Base-by-base conservation (phyloP, 2,329 filamentous ascomycete species). In the Verticillium nonalfalfae region DNA sequence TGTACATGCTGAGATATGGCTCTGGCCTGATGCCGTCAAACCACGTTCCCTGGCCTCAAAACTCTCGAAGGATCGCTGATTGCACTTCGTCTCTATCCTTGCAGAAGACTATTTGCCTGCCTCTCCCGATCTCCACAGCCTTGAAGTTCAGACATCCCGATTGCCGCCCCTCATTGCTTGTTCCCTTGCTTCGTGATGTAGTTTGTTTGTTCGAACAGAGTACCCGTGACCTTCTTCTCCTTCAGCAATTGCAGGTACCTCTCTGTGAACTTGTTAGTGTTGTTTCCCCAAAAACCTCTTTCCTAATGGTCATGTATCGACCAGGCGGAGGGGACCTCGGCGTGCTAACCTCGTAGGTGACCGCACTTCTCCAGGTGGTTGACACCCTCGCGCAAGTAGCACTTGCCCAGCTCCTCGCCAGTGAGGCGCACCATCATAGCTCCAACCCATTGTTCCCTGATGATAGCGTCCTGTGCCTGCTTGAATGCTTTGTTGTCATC, bases 311-410 rank as follows among this genome's bases (percentile, higher is more conserved):
- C 33, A 21, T 13, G 6, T 36, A 57, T 57, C 31, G 31, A 57
- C 59, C 36, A 18, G 57, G 56, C 54, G 18, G 26, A 26, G 54
- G 15, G 50, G 39, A 14, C n/a, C 34, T 56, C 39, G 56, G 60
- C 56, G 58, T 58, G 79, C 89, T 82, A 75, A 95, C 91, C 90
- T 89, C 91, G 83, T 76, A 94, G 75, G 70, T 84, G 80, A 67
- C 90, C 90, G 76, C 91, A 95, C 79, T 94, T 95, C 83, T 94
- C 91, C 74, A 95, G 77, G 75, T 95, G 91, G 76, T 95, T 95
- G 67, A 93, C 90, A 61, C 91, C 91, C 78, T 95, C 90, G 68
- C 86, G 83, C 76, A 87, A 86, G 78, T 95, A 95, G 81, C 91
- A 95, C 80, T 92, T 94, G 76, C 88, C 84, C 79, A 95, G 80